Conservation (phyloP, 2,329 filamentous ascomycete species). For the Atkinsonella hypoxylon region DNA sequence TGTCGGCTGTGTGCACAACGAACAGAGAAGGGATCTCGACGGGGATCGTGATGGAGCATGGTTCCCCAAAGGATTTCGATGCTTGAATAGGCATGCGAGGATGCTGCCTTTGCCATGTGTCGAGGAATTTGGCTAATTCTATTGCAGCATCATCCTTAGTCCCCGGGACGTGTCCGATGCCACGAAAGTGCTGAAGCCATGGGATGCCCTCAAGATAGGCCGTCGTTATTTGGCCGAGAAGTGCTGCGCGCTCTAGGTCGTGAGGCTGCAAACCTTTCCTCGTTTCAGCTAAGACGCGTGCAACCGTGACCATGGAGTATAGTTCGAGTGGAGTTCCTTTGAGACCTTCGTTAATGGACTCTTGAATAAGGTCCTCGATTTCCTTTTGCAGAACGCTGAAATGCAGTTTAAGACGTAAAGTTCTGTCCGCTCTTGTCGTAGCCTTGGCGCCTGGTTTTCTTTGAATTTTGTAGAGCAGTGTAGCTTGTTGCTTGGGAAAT, state of each 20-base stretch:
- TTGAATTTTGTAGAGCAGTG: slow-evolving; percentile 66
- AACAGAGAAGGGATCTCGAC: slow-evolving; percentile 80
- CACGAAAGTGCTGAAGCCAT: slow-evolving; percentile 39
- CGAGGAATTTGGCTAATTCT: slow-evolving; percentile 18
- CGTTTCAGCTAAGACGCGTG: slow-evolving; percentile 32
- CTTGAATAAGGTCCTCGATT: slow-evolving; percentile 40
- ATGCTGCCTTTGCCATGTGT: slow-evolving; percentile 20
- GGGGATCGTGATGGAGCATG: slow-evolving; percentile 67
- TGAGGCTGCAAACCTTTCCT: slow-evolving; percentile 31
- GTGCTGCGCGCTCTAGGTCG: slow-evolving; percentile 43
- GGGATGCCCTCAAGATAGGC: slow-evolving; percentile 30
- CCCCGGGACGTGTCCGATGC: slow-evolving; percentile 31
- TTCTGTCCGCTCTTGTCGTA: slow-evolving; percentile 22
- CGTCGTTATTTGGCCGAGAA: slow-evolving; percentile 41
- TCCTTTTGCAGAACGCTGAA: slow-evolving; percentile 72
- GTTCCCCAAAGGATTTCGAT: slow-evolving; percentile 16
- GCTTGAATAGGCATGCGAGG: slow-evolving; percentile 16
- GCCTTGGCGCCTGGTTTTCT: slow-evolving; percentile 34
- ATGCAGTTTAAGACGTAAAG: slow-evolving; percentile 56
- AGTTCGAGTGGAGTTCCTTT: slow-evolving; percentile 27
- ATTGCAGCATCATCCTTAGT: slow-evolving; percentile 20
- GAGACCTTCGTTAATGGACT: slow-evolving; percentile 29
- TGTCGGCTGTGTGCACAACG: slow-evolving; percentile 68
- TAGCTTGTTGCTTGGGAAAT: slow-evolving; percentile 72
- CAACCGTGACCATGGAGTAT: slow-evolving; percentile 35